Evolutionary conservation across 2,329 filamentous ascomycete species (phyloP), one percentile per base, ranked within the genome.

Genomic region (Amauroascus niger): DNA sequence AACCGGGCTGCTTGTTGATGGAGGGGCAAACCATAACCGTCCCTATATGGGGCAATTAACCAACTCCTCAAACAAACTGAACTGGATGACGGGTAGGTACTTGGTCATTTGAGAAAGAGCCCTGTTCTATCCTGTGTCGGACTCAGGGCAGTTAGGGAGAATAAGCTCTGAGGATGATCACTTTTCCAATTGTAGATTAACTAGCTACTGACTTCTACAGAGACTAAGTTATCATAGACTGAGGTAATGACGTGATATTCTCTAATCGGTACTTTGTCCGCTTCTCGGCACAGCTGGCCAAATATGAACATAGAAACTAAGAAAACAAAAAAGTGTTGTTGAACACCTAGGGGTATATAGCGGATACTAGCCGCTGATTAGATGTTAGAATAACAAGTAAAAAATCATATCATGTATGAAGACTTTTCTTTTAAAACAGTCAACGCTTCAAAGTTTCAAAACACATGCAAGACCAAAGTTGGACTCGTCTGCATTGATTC

Each of bases 1-100:
- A 82, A 50, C 55, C 55, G 11, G 48, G 48, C 48, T 13, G 14
- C 35, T 39, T 3, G 8, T 40, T 40, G 37, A 20, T 40, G 37
- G 5, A 18, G 6, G n/a, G 18, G 20, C 6, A 11, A 5, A 14
- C 14, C 37, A 40, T 20, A 40, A 40, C 11, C 18, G 6, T 18
- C 14, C 6, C 18, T 40, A 8, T n/a, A n/a, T n/a, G n/a, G n/a
- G n/a, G n/a, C n/a, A n/a, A n/a, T n/a, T n/a, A n/a, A n/a, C n/a
- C n/a, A n/a, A n/a, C n/a, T n/a, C n/a, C n/a, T n/a, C n/a, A n/a
- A n/a, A n/a, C n/a, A n/a, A n/a, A n/a, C n/a, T n/a, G n/a, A n/a
- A n/a, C n/a, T n/a, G n/a, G n/a, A n/a, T n/a, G n/a, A n/a, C n/a
- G n/a, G n/a, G n/a, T n/a, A n/a, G n/a, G n/a, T n/a, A n/a, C n/a